Evolutionary conservation across 2,329 filamentous ascomycete genomes (phyloP), one percentile per base, ranked within the genome.

Genomic region (Penicillium sp.): DNA sequence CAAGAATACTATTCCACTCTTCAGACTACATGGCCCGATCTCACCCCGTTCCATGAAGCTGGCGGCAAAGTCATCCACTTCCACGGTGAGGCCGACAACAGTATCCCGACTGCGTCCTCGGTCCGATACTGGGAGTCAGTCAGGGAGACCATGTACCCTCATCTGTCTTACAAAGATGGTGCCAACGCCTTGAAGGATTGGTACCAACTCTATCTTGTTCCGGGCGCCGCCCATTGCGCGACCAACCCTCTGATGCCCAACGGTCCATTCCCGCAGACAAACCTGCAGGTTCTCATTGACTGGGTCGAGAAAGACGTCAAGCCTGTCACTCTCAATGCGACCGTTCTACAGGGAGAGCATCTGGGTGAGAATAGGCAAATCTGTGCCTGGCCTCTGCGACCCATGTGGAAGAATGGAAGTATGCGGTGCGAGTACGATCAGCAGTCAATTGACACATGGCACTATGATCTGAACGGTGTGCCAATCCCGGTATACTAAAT

Each of bases 21-120:
- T 1, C 77, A 80, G 54, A 80, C 76, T 8, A 79, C 71, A 1
- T 61, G 69, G 38, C 74, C 76, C 1, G 77, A 81, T 53, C 66
- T 80, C 1, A 73, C 71, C 0, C 52, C 65, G 5, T 79, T 79
- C 65, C 63, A 74, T 33, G 50, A 64, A 1, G 59, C 66, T 0
- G 77, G 77, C 18, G 77, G 75, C 43, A 81, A 81, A 61, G 60
- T 81, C 3, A 60, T 82, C 9, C 76, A 80, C 56, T 77, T 72
- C 62, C 78, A 81, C 61, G 77, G 77, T 45, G 77, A 81, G 59
- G 72, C 72, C 1, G 79, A 81, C 59, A 57, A 66, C 33, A 72
- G 67, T 3, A 69, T 82, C 43, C 77, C 77, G 1, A 63, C 78
- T 1, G 76, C 69, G 3, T 78, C 76, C 0, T 79, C 76, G 0